phyloP scores from a whole-genome alignment of 306 rosid species.

The Gynostemma pentaphyllum region DNA sequence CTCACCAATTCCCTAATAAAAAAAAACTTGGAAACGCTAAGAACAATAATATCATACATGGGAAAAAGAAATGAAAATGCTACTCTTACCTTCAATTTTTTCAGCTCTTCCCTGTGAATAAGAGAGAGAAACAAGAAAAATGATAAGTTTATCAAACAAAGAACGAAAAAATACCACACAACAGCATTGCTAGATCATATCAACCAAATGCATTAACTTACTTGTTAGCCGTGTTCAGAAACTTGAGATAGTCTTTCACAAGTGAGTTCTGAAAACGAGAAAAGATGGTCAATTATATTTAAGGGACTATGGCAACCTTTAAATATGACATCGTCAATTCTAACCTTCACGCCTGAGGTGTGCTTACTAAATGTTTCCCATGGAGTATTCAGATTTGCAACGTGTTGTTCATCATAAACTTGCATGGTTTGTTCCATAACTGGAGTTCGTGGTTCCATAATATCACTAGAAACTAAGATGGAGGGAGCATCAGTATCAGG shows the following conservation, averaged over 20 bases:
- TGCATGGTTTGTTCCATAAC: slow-evolving; percentile 15
- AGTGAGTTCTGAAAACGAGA: slow-evolving; percentile 37
- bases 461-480: slow-evolving; percentile 20
- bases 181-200: no score
- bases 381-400: slow-evolving; percentile 39
- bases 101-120: slow-evolving; percentile 55
- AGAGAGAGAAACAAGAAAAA: neutral
- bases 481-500: slow-evolving; percentile 19
- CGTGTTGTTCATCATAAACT: slow-evolving; percentile 22
- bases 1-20: slow-evolving; percentile 77
- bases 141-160: neutral
- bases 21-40: no score
- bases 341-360: slow-evolving; percentile 64
- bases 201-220: slow-evolving; percentile 25
- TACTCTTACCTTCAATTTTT: slow-evolving; percentile 50
- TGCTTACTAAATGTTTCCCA: slow-evolving; percentile 46
- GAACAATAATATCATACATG: neutral
- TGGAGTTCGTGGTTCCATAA: slow-evolving; percentile 58
- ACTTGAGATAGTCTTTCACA: slow-evolving; percentile 40
- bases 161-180: neutral
- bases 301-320: neutral
- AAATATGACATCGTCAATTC: neutral
- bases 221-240: slow-evolving; percentile 75
- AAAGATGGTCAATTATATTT: slow-evolving; percentile 3
- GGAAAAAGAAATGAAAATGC: neutral